Evolutionary conservation across 768 basidiomycete genomes (phyloP).

Genomic region (Russula virescens): DNA sequence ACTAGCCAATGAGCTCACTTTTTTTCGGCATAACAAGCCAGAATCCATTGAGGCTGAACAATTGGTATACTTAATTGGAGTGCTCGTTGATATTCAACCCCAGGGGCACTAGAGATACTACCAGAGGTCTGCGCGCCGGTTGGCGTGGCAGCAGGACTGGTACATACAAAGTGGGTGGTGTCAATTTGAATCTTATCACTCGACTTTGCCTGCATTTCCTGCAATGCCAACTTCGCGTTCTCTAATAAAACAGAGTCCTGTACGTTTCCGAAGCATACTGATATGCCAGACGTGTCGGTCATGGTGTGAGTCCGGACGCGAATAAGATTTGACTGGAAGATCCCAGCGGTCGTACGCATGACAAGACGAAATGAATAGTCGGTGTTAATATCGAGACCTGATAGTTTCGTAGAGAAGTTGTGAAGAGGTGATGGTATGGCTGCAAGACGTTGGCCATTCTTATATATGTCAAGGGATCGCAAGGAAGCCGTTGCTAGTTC

Average conservation of each 20-base stretch:
- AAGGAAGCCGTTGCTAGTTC: conserved; percentile 82
- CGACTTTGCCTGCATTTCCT: conserved; percentile 86
- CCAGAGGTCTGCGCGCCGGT: conserved; percentile 51
- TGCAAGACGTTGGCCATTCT: conserved; percentile 83
- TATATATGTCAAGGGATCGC: conserved; percentile 87
- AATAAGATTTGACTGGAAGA: conserved; percentile 78
- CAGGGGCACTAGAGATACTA: conserved; percentile 52
- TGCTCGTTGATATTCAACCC: conserved; percentile 92
- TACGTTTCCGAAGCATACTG: conserved; percentile 90
- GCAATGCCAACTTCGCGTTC: conserved; percentile 72
- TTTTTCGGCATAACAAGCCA: conserved; percentile 82
- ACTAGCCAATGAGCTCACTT: conserved; percentile 45
- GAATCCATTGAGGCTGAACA: conserved; percentile 90
- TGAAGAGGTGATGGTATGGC: conserved; percentile 75
- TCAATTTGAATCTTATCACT: conserved; percentile 94
- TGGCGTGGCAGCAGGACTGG: conserved; percentile 71
- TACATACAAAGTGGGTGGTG: conserved; percentile 97
- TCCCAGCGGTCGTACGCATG: conserved; percentile 88
- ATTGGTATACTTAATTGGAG: conserved; percentile 90
- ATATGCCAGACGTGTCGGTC: conserved; percentile 90
- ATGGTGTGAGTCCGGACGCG: conserved; percentile 90
- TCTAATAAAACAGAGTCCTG: conserved; percentile 71
- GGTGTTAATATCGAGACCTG: conserved; percentile 72
- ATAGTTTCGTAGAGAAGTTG: conserved; percentile 86
- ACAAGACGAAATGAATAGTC: conserved; percentile 95